Base-by-base conservation (phyloP, 108 stramenopile species). In the Stephanodiscus minutulus region DNA sequence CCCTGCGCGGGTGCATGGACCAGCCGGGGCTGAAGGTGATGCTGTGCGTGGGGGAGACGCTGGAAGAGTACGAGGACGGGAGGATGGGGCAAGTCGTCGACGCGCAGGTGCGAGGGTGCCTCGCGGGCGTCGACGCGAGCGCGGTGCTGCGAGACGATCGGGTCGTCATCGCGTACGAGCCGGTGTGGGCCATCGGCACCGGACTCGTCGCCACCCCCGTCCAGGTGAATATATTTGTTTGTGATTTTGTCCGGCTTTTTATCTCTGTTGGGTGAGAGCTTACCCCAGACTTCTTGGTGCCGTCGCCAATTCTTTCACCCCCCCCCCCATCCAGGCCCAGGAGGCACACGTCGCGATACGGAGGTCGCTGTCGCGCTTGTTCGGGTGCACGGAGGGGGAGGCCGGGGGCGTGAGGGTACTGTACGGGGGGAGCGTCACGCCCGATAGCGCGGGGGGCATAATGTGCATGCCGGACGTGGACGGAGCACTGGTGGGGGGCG, bases 101-200 rank as follows among this genome's bases (percentile, higher is more conserved):
- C 53, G 13, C 74, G 5, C 86, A 88, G 48, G 49, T 88, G 21
- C 79, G 61, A 27, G 82, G 81, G 61, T 84, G 83, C 27, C 66
- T 91, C 27, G 8, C 52, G 17, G 88, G 85, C 27, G 68, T 96
- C 3, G 67, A 60, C 21, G 13, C 61, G 17, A 60, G 24, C 5
- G 22, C 53, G 27, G 61, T 28, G 21, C 68, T 84, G 7, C 44
- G 85, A 37, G 39, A 62, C n/a, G 60, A 63, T 55, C 60, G 81
- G 7, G 47, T 96, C 13, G 86, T 93, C 13, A 64, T 96, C 27
- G 93, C 92, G 9, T 98, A 96, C 70, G 96, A 96, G 68, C 95
- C 96, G 5, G 91, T 96, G 8, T 97, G 97, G 97, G 97, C 96
- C 61, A 97, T 97, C 77, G 97, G 96, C 63, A 96, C 96, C 27